A percentile compares a stretch with the other conserved stretches of the same genome.
These are phyloP conservation scores for Lasiosphaeria ovina DNA, from an alignment of 495 filamentous ascomycete genomes.

Conservation along the genomic window DNA sequence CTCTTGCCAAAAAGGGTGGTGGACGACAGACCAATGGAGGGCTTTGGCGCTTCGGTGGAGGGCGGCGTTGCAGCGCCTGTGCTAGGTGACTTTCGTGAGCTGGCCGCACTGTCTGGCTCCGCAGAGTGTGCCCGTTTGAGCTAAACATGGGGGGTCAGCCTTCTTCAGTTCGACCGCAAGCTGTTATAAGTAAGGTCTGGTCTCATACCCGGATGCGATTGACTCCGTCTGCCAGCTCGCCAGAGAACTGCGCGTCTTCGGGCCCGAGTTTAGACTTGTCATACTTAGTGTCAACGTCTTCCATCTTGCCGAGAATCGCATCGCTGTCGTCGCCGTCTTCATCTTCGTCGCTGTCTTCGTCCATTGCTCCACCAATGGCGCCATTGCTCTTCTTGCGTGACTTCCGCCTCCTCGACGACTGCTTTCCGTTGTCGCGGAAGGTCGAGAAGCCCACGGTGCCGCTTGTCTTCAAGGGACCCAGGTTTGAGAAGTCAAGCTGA, in stretches of 20 bases:
- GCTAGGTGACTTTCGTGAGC: conserved; percentile 40
- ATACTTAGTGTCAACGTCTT: conserved; percentile 73
- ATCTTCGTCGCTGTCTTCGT: conserved; percentile 63
- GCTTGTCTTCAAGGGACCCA: conserved; percentile 77
- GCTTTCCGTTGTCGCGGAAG: conserved; percentile 71
- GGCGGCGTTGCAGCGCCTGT: conserved; percentile 38
- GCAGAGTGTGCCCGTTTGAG: conserved; percentile 93
- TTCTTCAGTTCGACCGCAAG: background rate
- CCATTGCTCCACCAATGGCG: conserved; percentile 38
- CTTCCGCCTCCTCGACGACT: conserved; percentile 48
- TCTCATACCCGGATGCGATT: conserved; percentile 82
- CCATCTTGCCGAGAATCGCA: conserved; percentile 61
- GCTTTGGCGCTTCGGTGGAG: conserved; percentile 8
- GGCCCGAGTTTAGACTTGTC: conserved; percentile 54
- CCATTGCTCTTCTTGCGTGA: conserved; percentile 57
- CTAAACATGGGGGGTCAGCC: conserved; percentile 40
- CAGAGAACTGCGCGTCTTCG: conserved; percentile 80
- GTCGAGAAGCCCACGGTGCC: conserved; percentile 86
- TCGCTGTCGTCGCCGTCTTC: conserved; percentile 74
- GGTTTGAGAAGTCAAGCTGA: conserved; percentile 76
- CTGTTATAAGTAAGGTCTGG: conserved; percentile 18
- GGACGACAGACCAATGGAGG: conserved; percentile 23
- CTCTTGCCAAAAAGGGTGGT: conserved; percentile 33
- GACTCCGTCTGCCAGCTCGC: conserved; percentile 86
- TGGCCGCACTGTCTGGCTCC: conserved; percentile 60